Evolutionary conservation across 106 monocot species (phyloP).

Genomic region (Vanilla planifolia): DNA sequence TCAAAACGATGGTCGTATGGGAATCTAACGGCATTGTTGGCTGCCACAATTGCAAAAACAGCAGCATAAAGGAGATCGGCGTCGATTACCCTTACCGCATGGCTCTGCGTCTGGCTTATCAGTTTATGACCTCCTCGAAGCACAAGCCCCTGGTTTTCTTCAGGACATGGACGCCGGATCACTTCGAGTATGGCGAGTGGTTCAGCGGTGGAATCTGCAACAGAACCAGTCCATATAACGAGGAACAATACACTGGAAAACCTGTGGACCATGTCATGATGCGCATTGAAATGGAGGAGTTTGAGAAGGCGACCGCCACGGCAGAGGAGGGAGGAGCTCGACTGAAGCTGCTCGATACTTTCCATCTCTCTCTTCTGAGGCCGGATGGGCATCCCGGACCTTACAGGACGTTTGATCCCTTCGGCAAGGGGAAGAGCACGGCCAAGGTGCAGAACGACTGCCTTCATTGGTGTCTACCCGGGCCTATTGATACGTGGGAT

Average conservation of each 20-base stretch:
- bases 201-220: constrained; percentile 34
- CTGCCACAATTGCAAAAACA: constrained; percentile 30
- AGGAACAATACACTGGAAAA: constrained; percentile 17
- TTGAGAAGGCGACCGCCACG: constrained; percentile 4
- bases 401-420: constrained; percentile 33
- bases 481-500: constrained; percentile 31
- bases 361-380: constrained; percentile 43
- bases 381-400: constrained; percentile 65
- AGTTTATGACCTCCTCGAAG: constrained; percentile 12
- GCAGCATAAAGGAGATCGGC: constrained; percentile 20
- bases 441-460: constrained; percentile 29
- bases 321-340: background rate
- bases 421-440: constrained; percentile 8
- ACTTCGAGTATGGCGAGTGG: constrained; percentile 45
- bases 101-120: constrained; percentile 12
- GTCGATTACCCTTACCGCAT: constrained; percentile 21
- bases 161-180: constrained; percentile 37
- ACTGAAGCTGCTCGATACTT: constrained; percentile 46
- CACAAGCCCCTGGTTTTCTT: constrained; percentile 31
- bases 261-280: constrained; percentile 14
- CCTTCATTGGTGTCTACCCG: constrained; percentile 44
- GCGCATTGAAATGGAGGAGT: constrained; percentile 28
- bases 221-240: constrained; percentile 22
- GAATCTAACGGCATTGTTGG: constrained; percentile 21
- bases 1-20: constrained; percentile 21